Evolutionary conservation across 1,284 basidiomycete genomes (phyloP).

Genomic region (Tylopilus orsonianus): DNA sequence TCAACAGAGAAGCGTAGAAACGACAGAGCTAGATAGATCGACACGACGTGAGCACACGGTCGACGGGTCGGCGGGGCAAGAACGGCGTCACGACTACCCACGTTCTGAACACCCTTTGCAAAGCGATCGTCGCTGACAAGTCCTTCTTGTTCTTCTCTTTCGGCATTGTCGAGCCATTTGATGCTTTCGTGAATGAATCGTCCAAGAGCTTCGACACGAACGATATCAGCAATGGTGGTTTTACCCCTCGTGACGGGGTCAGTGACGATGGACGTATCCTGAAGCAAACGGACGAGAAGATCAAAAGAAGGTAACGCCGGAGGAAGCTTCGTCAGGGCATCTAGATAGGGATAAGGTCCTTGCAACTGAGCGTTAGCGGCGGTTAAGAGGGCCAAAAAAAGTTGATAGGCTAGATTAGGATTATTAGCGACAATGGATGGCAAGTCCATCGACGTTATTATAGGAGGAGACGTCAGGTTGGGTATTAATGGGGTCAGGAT

Average conservation of each 20-base stretch:
- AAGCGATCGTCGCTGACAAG: conserved; percentile 68
- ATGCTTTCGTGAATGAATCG: conserved; percentile 66
- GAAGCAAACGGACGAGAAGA: conserved; percentile 62
- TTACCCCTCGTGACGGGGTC: conserved; percentile 41
- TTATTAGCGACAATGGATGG: conserved; percentile 65
- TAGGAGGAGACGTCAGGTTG: conserved; percentile 51
- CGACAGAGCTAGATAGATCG: conserved; percentile 58
- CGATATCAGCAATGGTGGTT: conserved; percentile 61
- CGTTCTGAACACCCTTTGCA: conserved; percentile 65
- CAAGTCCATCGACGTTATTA: conserved; percentile 67
- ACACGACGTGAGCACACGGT: conserved; percentile 7
- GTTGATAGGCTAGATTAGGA: conserved; percentile 62
- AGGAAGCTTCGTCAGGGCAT: conserved; percentile 49
- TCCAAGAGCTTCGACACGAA: conserved; percentile 62
- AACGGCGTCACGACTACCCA: conserved; percentile 37
- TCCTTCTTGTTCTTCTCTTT: conserved; percentile 63
- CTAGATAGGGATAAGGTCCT: conserved; percentile 49
- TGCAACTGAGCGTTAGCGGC: conserved; percentile 37
- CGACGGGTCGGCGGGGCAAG: not conserved
- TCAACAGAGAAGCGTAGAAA: conserved; percentile 71
- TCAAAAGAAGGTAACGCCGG: conserved; percentile 73
- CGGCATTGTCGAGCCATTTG: conserved; percentile 64
- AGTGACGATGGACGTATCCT: conserved; percentile 50
- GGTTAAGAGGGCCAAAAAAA: conserved; percentile 56
- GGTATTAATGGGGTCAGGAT: conserved; percentile 40